Evolutionary conservation across 148 eudicot species (phyloP).

Genomic region (Dysphania ambrosioides): DNA sequence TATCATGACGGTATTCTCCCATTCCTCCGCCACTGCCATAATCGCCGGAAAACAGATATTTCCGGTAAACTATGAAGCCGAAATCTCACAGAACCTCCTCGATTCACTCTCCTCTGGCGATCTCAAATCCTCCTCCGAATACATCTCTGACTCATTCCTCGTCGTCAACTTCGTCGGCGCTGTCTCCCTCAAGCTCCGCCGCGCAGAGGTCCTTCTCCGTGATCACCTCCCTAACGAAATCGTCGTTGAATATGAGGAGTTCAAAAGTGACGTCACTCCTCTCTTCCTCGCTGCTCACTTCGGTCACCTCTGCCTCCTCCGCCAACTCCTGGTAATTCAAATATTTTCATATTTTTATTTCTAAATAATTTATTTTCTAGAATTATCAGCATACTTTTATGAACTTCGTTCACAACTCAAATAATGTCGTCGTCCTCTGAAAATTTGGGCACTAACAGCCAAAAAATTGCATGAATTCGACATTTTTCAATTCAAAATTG

Average conservation of each 20-base stretch:
- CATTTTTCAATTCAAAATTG: slow-evolving; percentile 20
- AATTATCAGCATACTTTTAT: neutral
- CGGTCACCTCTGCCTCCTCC: slow-evolving; percentile 53
- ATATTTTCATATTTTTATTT: too few relatives aligned
- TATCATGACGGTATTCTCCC: slow-evolving; percentile 28
- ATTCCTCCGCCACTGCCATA: slow-evolving; percentile 17
- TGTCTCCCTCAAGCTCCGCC: slow-evolving; percentile 58
- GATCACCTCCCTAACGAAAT: slow-evolving; percentile 55
- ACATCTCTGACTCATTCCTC: slow-evolving; percentile 47
- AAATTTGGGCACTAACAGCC: neutral
- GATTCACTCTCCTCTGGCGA: slow-evolving; percentile 52
- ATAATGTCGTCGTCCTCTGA: slow-evolving; percentile 9
- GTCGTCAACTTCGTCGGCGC: slow-evolving; percentile 80
- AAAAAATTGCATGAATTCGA: neutral
- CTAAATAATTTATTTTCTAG: neutral
- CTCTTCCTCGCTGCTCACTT: slow-evolving; percentile 68
- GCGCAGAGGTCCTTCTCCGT: slow-evolving; percentile 38
- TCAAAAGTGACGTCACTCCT: slow-evolving; percentile 78
- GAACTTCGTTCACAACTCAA: neutral
- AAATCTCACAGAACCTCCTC: slow-evolving; percentile 70
- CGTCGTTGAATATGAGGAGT: slow-evolving; percentile 48
- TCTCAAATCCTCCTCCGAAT: slow-evolving; percentile 38
- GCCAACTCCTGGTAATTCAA: slow-evolving; percentile 36
- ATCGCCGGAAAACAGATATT: slow-evolving; percentile 47
- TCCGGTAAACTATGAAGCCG: slow-evolving; percentile 72